Evolutionary conservation across 495 filamentous ascomycete genomes (phyloP).

Genomic region (Aspergillus bridgeri): DNA sequence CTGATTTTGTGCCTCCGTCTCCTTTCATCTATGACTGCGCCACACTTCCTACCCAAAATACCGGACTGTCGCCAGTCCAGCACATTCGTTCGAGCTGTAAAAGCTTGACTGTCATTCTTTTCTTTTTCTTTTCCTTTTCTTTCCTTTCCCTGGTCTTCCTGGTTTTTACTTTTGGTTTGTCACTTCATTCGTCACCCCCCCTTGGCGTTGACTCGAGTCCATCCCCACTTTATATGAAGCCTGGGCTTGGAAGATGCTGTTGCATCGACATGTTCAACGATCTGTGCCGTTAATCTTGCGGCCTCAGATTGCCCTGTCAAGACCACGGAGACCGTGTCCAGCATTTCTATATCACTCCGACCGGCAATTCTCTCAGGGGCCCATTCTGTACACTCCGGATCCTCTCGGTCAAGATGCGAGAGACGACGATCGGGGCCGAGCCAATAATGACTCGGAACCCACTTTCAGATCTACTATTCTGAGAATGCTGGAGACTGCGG

Average conservation of each 20-base stretch:
- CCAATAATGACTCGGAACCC: conserved; percentile 29
- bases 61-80: not conserved
- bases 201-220: not conserved
- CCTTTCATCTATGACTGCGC: not conserved
- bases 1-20: not conserved
- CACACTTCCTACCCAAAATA: not conserved
- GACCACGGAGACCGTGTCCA: conserved; percentile 12
- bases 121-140: not conserved
- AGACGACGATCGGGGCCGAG: conserved; percentile 24
- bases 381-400: conserved; percentile 24
- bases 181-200: too few relatives aligned
- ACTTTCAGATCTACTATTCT: conserved; percentile 49
- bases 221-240: not conserved
- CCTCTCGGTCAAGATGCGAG: conserved; percentile 32
- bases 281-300: conserved; percentile 17
- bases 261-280: conserved; percentile 22
- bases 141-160: not conserved
- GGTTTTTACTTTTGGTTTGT: too few relatives aligned
- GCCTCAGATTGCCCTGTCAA: conserved; percentile 20
- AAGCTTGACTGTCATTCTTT: not conserved
- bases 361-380: conserved; percentile 32
- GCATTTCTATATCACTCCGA: conserved; percentile 9
- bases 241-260: conserved; percentile 5
- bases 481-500: conserved; percentile 82
- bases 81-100: not conserved